Evolutionary conservation across 2,329 filamentous ascomycete species (phyloP).

Genomic region (Colletotrichum melonis): DNA sequence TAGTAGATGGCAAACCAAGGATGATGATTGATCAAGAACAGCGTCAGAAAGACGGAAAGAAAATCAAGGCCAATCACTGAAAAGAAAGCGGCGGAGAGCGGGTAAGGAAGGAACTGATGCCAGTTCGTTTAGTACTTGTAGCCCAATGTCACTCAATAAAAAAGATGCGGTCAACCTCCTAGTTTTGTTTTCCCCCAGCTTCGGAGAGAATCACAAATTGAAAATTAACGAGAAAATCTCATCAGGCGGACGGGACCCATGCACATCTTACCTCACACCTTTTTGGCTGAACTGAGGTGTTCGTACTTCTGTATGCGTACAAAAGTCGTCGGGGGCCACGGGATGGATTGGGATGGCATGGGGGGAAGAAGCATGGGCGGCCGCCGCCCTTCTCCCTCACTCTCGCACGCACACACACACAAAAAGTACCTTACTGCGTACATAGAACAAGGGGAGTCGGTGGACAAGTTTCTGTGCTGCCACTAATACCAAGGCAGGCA

Average conservation of each 20-base stretch:
- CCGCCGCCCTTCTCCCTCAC: neutral
- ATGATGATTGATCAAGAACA: neutral
- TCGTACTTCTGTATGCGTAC: neutral
- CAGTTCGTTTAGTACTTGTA: neutral
- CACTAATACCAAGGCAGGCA: neutral
- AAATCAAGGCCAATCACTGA: neutral
- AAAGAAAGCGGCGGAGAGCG: neutral
- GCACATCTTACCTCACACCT: neutral
- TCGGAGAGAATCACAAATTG: neutral
- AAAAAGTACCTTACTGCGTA: neutral
- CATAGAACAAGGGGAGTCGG: neutral
- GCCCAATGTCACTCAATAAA: neutral
- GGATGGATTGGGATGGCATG: neutral
- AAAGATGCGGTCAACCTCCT: neutral
- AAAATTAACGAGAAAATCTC: neutral
- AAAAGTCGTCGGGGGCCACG: neutral
- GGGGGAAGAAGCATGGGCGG: neutral
- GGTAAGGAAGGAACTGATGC: neutral
- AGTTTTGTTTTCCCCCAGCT: neutral
- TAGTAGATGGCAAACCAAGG: neutral
- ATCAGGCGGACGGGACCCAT: neutral
- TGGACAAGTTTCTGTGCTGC: neutral
- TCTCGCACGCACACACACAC: no score
- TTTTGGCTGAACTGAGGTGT: neutral
- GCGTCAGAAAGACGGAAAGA: neutral